Evolutionary conservation across 352 stramenopile species (phyloP).

Genomic region (Peronospora destructor): DNA sequence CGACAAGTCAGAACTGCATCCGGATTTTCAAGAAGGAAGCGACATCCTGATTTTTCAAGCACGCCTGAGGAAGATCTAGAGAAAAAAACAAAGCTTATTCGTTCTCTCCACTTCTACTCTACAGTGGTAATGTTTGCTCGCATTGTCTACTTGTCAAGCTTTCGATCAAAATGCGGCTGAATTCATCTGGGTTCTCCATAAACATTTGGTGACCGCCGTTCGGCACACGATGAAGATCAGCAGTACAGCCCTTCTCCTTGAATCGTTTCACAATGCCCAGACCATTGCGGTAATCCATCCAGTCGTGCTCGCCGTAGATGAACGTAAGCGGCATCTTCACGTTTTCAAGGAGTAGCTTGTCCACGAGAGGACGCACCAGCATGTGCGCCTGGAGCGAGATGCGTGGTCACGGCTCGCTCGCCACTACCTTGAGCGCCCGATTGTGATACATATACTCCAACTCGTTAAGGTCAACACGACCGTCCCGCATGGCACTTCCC

Average conservation of each 20-base stretch:
- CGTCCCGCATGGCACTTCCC: conserved; percentile 60
- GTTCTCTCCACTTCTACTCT: conserved; percentile 3
- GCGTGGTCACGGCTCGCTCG: conserved; percentile 67
- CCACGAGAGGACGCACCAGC: conserved; percentile 59
- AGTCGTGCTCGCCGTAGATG: conserved; percentile 78
- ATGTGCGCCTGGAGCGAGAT: conserved; percentile 62
- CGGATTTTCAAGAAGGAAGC: conserved; percentile 50
- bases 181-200: conserved; percentile 67
- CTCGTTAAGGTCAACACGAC: conserved; percentile 50
- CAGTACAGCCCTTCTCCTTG: conserved; percentile 21
- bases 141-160: conserved; percentile 18
- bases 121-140: not conserved
- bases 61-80: conserved; percentile 20
- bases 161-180: conserved; percentile 59
- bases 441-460: conserved; percentile 85
- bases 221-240: conserved; percentile 55
- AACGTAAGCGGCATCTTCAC: conserved; percentile 80
- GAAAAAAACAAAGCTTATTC: conserved; percentile 8
- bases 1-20: conserved; percentile 39
- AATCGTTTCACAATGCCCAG: conserved; percentile 56
- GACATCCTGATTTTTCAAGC: conserved; percentile 65
- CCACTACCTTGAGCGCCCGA: conserved; percentile 72
- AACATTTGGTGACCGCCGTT: conserved; percentile 77
- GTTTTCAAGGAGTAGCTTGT: conserved; percentile 45
- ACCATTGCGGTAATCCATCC: conserved; percentile 79